A percentile compares a stretch with the other conserved stretches of the same genome.
Conservation (phyloP, 2,329 filamentous ascomycete species). For the Calonectria henricotiae region DNA sequence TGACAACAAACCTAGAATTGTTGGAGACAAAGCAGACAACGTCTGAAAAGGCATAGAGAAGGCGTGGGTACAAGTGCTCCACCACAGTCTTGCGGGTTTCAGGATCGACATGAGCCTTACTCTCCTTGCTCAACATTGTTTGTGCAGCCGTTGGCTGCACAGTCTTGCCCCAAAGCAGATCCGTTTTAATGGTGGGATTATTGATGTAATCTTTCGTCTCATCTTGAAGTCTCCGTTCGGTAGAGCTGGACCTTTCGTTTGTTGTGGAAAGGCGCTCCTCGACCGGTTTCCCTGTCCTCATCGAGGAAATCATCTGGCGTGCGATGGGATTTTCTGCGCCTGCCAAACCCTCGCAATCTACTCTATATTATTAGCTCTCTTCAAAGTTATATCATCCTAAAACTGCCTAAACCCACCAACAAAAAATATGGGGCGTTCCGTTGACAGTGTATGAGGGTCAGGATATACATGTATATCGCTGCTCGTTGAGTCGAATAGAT, state of each 20-base stretch:
- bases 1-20: conserved; percentile 32
- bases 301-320: neutral
- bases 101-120: neutral
- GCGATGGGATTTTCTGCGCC: neutral
- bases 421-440: conserved; percentile 27
- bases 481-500: conserved; percentile 33
- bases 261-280: too few species aligned
- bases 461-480: conserved; percentile 41
- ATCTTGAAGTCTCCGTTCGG: too few species aligned
- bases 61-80: conserved; percentile 30
- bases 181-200: too few species aligned
- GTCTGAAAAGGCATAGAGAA: conserved; percentile 40
- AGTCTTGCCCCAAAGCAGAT: too few species aligned
- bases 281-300: too few species aligned
- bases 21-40: conserved; percentile 39
- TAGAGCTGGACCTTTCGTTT: too few species aligned
- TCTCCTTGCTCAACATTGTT: too few species aligned
- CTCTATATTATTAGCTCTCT: neutral
- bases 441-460: conserved; percentile 33
- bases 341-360: neutral
- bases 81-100: conserved; percentile 31
- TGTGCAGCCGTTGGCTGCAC: too few species aligned
- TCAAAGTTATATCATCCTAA: too few species aligned
- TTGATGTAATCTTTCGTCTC: too few species aligned
- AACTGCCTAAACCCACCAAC: conserved; percentile 26